Conservation (phyloP, 345 rosid species). For the Eutrema heterophyllum region DNA sequence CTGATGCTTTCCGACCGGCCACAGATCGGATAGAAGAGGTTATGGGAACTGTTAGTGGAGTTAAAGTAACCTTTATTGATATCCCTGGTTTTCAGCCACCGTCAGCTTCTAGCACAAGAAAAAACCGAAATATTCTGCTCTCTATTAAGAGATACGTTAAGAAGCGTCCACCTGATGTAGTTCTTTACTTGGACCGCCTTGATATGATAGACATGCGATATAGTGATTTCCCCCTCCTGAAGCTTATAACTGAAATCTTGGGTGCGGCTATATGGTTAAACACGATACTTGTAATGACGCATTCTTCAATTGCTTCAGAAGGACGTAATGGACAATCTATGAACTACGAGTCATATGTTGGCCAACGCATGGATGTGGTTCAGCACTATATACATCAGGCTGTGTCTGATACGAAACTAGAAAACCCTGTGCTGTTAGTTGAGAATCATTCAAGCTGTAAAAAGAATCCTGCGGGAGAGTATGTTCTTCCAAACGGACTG, state of each 20-base stretch:
- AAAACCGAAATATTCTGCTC: conserved; percentile 69
- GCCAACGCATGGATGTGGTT: conserved; percentile 58
- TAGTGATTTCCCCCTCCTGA: conserved; percentile 66
- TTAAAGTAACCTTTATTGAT: conserved; percentile 75
- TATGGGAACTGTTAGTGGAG: conserved; percentile 58
- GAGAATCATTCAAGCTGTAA: conserved; percentile 77
- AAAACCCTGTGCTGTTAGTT: conserved; percentile 70
- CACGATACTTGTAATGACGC: conserved; percentile 84
- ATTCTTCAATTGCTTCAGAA: conserved; percentile 69
- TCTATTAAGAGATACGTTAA: conserved; percentile 61
- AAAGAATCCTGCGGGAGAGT: conserved; percentile 65
- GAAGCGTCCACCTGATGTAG: conserved; percentile 76
- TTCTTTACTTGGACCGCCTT: conserved; percentile 77
- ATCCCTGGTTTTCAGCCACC: conserved; percentile 82
- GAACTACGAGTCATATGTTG: conserved; percentile 68
- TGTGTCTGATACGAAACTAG: conserved; percentile 62
- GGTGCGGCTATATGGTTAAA: conserved; percentile 85
- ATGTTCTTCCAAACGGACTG: conserved; percentile 75
- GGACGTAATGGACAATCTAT: conserved; percentile 62
- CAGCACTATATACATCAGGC: conserved; percentile 75
- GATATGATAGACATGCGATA: conserved; percentile 59
- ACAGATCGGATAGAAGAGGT: conserved; percentile 68
- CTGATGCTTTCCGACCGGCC: conserved; percentile 75
- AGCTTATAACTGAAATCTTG: conserved; percentile 71
- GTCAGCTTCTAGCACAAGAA: conserved; percentile 47